Conservation (phyloP, 331 rosid species). For the Erythrophleum ivorense region DNA sequence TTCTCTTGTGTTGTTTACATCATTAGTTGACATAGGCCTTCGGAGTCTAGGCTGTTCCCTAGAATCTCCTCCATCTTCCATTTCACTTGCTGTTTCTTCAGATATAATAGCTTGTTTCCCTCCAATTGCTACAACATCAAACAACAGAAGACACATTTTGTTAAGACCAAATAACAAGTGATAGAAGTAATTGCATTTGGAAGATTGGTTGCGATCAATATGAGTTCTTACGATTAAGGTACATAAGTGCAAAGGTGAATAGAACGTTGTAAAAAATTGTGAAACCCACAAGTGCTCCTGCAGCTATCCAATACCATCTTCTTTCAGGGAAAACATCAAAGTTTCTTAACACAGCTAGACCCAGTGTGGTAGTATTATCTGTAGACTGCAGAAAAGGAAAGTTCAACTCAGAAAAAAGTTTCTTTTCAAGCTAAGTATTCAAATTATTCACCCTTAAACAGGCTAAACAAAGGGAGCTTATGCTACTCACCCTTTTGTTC, state of each 20-base stretch:
- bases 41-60: slow-evolving; percentile 65
- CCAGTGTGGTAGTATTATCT: slow-evolving; percentile 50
- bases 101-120: slow-evolving; percentile 80
- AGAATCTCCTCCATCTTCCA: slow-evolving; percentile 60
- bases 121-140: slow-evolving; percentile 64
- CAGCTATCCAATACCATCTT: slow-evolving; percentile 87
- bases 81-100: slow-evolving; percentile 72
- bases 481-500: slow-evolving; percentile 58
- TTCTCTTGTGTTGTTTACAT: slow-evolving; percentile 85
- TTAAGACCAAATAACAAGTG: slow-evolving; percentile 22
- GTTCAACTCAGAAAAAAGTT: slow-evolving; percentile 33
- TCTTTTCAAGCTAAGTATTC: neutral
- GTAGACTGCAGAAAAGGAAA: slow-evolving; percentile 52
- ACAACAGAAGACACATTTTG: slow-evolving; percentile 32
- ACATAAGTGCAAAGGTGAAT: slow-evolving; percentile 83
- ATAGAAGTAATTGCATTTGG: neutral
- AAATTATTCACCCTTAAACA: neutral
- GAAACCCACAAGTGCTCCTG: slow-evolving; percentile 71
- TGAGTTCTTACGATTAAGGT: slow-evolving; percentile 71
- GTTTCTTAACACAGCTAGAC: slow-evolving; percentile 55
- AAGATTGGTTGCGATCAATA: slow-evolving; percentile 24
- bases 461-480: neutral
- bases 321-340: slow-evolving; percentile 56
- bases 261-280: slow-evolving; percentile 72
- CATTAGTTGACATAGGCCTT: slow-evolving; percentile 60